These are phyloP conservation scores for Pythium brachiatum DNA, from an alignment of 352 stramenopile genomes.

Conservation along the genomic window DNA sequence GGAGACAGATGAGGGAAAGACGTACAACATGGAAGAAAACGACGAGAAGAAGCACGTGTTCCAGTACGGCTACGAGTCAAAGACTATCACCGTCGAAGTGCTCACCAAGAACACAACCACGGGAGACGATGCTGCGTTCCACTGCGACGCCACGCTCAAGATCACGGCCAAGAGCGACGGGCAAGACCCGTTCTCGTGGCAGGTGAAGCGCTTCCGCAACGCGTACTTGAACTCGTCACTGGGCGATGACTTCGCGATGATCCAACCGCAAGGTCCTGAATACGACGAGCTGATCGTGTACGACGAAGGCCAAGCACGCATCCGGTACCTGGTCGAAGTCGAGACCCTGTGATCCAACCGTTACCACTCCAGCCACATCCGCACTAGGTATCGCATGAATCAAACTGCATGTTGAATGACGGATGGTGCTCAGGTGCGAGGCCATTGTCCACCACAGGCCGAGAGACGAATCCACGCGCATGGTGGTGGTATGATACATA, in stretches of 20 bases:
- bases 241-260: conserved; percentile 28
- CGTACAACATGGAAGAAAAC: conserved; percentile 31
- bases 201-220: conserved; percentile 57
- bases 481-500: background rate
- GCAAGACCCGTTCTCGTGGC: conserved; percentile 31
- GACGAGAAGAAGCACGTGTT: conserved; percentile 39
- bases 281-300: conserved; percentile 78
- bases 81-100: conserved; percentile 48
- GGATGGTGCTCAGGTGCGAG: background rate
- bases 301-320: conserved; percentile 64
- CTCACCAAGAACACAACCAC: conserved; percentile 28
- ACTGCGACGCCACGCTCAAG: conserved; percentile 28
- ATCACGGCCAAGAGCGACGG: conserved; percentile 15
- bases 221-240: conserved; percentile 18
- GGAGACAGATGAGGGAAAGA: conserved; percentile 42
- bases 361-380: background rate
- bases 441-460: too few relatives aligned
- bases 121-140: conserved; percentile 1
- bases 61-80: conserved; percentile 10
- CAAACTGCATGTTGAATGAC: background rate
- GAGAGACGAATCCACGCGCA: background rate
- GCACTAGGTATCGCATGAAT: background rate
- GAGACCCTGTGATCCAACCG: conserved; percentile 26
- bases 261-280: conserved; percentile 9
- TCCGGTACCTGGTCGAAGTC: conserved; percentile 79